Base-by-base conservation (phyloP, 2,329 filamentous ascomycete species). In the Clarireedia hainanense region DNA sequence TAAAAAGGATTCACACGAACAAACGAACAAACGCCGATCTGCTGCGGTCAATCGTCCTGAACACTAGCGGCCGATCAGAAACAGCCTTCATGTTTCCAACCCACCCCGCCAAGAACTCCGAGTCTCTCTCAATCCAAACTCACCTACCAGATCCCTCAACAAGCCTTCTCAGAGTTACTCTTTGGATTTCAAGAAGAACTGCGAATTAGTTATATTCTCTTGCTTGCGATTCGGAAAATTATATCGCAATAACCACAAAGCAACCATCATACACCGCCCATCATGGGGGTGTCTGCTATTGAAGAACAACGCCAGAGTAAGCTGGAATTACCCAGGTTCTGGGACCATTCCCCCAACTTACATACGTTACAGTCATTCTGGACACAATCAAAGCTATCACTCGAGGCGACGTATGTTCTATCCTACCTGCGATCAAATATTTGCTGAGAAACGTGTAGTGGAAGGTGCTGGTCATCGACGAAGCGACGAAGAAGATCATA, bases 381-480 rank as follows among this genome's bases (percentile, higher is more conserved):
- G 77, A 80, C 61, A 84, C 84, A 37, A 86, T 96, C 67, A 86
- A 85, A 68, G 79, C 83, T 69, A 88, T 91, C 61, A 92, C 88
- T 57, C 83, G 81, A 71, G 86, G 86, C 74, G 89, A 96, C 72
- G 89, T 94, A 78, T 72, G 82, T 68, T 56, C 52, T 26, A 40
- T 24, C 45, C 34, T 45, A 12, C 39, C 17, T 40, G 56, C 17
- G 34, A 17, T 37, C 40, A 39, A 40, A 43, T 55, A 20, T 40
- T 20, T 55, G 26, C 60, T 64, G 45, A 66, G 53, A 9, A 36
- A 37, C 45, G 48, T 55, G 40, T 63, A 96, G 91, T 99, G 94
- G 94, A 99, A 97, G 81, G 89, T 96, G 63, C 76, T 99, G 64
- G 86, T 99, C 52, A 78, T 96, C 66, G 94, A 99, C 74, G 85